Conservation (phyloP, 176 grass and related monocot species). For the Musa schizocarpa region DNA sequence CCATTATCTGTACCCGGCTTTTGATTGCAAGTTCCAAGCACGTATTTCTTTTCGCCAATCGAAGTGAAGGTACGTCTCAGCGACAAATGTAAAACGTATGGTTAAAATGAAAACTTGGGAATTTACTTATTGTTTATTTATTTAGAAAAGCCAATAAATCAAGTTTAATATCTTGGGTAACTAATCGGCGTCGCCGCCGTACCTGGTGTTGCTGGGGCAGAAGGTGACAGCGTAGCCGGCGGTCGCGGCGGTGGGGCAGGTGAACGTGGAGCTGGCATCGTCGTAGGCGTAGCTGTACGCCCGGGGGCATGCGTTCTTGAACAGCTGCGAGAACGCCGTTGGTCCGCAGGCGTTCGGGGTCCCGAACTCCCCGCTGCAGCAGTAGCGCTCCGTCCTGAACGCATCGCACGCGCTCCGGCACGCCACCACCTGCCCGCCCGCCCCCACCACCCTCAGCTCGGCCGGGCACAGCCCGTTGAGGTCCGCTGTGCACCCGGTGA, state of each 20-base stretch:
- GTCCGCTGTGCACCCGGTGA: slow-evolving; percentile 51
- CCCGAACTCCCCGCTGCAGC: slow-evolving; percentile 51
- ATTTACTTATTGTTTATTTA: no score
- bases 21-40: no score
- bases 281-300: slow-evolving; percentile 51
- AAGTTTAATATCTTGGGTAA: neutral
- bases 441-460: slow-evolving; percentile 29
- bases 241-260: slow-evolving; percentile 31
- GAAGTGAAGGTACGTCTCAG: no score
- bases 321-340: slow-evolving; percentile 43
- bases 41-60: no score
- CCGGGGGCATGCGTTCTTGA: slow-evolving; percentile 50
- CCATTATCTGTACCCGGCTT: no score
- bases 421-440: slow-evolving; percentile 24
- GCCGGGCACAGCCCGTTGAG: slow-evolving; percentile 45
- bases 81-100: no score
- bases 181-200: slow-evolving; percentile 10
- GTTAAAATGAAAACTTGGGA: no score
- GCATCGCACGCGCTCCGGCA: slow-evolving; percentile 50
- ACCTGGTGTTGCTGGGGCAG: slow-evolving; percentile 58
- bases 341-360: slow-evolving; percentile 44
- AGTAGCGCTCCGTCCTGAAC: slow-evolving; percentile 44
- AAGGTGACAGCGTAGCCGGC: slow-evolving; percentile 50
- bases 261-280: slow-evolving; percentile 61
- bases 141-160: no score